Base-by-base conservation (phyloP, 768 basidiomycete species). In the Tricholoma matsutake region DNA sequence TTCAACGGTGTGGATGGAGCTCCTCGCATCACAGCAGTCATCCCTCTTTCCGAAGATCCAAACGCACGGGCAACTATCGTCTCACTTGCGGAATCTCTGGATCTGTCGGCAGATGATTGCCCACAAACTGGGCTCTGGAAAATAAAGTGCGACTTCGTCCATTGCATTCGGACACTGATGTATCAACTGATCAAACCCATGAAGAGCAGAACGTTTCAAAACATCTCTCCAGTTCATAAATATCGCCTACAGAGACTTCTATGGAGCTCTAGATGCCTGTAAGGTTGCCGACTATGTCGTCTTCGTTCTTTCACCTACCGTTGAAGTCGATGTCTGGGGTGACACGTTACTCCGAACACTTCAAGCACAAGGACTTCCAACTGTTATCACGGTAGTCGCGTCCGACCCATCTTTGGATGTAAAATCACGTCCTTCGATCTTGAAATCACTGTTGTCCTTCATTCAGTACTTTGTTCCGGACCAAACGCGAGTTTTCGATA, bases 371-470 rank as follows among this genome's bases (percentile, higher is more conserved):
- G 96, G 96, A 11, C 84, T 97, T 32, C 92, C 93, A 0, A 88
- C 91, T 28, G 86, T 92, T 43, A 81, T 94, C 54, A 84, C 93
- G 25, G 86, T 90, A 22, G 82, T 94, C 47, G 79, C 87, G 16
- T 81, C 87, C 6, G 78, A 83, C 58, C 62, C 76, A 11, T 67
- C 77, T 3, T 72, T 85, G 43, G 89, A 88, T 59, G 65, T 76
- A 5, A 94, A 94, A 75, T 76, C 84, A 32, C 85, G 85, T 31
- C 68, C 84, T 1, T 84, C 84, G 16, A 82, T 94, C 52, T 76
- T 93, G 58, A 95, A 93, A 76, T 97, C 94, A 1, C 80, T 98
- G 4, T 82, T 96, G 8, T 97, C 95, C 9, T 99, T 98, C 79
- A 87, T 96, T 60, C 88, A 89, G 64, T 98, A 98, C 75, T 99